Evolutionary conservation across 2,329 filamentous ascomycete species (phyloP).

Genomic region (Colletotrichum lini): DNA sequence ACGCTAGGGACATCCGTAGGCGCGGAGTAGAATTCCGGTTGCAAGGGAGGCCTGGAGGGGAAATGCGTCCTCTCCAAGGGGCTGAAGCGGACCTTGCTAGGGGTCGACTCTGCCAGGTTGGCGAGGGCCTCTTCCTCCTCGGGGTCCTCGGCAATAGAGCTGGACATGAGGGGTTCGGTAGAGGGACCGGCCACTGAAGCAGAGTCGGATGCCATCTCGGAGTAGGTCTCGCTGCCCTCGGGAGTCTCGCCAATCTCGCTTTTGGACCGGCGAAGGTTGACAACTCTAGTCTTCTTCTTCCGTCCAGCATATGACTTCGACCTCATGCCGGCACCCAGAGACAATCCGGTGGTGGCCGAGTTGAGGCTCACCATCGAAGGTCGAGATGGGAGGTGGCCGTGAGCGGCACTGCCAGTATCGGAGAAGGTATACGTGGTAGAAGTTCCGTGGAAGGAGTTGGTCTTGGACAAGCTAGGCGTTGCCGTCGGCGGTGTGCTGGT

Average conservation of each 20-base stretch:
- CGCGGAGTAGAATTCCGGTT: conserved; percentile 52
- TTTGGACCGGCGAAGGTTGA: conserved; percentile 80
- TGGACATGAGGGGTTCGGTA: conserved; percentile 72
- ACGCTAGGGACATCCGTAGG: conserved; percentile 36
- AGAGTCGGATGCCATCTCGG: conserved; percentile 63
- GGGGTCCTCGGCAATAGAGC: conserved; percentile 72
- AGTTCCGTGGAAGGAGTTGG: conserved; percentile 72
- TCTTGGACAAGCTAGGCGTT: conserved; percentile 71
- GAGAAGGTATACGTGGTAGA: conserved; percentile 81
- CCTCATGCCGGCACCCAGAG: conserved; percentile 71
- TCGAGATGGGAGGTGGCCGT: conserved; percentile 76
- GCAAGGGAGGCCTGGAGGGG: conserved; percentile 51
- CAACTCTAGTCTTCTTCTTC: conserved; percentile 87
- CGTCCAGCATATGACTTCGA: conserved; percentile 74
- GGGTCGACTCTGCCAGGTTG: conserved; percentile 41
- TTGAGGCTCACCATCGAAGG: conserved; percentile 75
- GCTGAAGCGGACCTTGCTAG: conserved; percentile 61
- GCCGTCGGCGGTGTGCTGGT: conserved; percentile 60
- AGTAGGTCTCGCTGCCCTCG: conserved; percentile 63
- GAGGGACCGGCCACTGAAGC: conserved; percentile 71
- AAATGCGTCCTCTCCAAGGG: conserved; percentile 48
- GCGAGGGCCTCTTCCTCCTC: conserved; percentile 60
- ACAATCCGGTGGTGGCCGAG: conserved; percentile 74
- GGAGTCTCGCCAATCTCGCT: conserved; percentile 67
- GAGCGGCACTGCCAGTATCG: conserved; percentile 75